phyloP scores from a whole-genome alignment of 2,329 filamentous ascomycete genomes.

The Colletotrichum orbiculare region DNA sequence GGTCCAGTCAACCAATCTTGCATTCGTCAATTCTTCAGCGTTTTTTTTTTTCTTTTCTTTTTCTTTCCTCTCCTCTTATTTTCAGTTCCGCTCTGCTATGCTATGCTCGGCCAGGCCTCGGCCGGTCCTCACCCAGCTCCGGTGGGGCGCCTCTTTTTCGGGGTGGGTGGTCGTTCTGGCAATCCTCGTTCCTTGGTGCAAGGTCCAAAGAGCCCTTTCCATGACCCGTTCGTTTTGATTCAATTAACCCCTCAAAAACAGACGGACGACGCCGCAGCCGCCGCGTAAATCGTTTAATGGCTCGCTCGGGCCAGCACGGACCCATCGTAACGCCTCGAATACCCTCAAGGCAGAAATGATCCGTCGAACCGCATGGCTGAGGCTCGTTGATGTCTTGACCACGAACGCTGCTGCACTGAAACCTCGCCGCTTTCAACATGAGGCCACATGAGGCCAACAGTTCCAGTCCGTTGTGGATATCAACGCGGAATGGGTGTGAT shows the following conservation, averaged over 20 bases:
- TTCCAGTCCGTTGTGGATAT: conserved; percentile 27
- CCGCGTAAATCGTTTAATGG: conserved; percentile 18
- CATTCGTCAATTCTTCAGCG: conserved; percentile 31
- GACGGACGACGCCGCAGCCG: conserved; percentile 33
- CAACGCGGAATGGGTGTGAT: conserved; percentile 20
- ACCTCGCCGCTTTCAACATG: conserved; percentile 2
- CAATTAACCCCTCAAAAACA: conserved; percentile 32
- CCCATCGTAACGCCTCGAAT: not conserved
- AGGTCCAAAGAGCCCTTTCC: conserved; percentile 13
- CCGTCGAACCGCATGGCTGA: not conserved
- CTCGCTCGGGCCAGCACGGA: conserved; percentile 29
- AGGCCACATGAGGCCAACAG: not conserved
- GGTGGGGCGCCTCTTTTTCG: conserved; percentile 13
- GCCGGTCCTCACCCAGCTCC: conserved; percentile 25
- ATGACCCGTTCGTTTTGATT: conserved; percentile 23
- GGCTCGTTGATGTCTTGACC: conserved; percentile 3
- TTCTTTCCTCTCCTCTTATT: not conserved
- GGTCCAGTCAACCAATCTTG: conserved; percentile 17
- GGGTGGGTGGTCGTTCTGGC: conserved; percentile 23
- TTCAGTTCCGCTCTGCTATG: conserved; percentile 16
- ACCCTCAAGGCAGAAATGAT: not conserved
- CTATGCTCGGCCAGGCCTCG: conserved; percentile 28
- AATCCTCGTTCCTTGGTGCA: conserved; percentile 26
- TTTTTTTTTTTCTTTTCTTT: conserved; percentile 14
- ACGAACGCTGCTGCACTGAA: not conserved